Evolutionary conservation across 176 grass and related monocot species (phyloP), one percentile per base, ranked within the genome.

Genomic region (Microstegium vimineum): DNA sequence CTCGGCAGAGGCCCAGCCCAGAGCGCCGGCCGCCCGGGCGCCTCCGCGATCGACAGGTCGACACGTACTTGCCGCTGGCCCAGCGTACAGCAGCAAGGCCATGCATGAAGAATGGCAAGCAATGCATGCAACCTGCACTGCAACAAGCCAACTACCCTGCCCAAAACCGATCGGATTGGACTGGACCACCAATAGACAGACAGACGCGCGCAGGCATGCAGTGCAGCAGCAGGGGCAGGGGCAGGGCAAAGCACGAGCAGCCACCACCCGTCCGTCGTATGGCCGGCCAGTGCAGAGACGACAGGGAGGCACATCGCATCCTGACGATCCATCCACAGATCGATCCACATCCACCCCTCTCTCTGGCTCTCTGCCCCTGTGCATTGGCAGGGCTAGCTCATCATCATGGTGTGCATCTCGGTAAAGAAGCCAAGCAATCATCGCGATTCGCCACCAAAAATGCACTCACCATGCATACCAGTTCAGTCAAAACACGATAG

Each of bases 401-500:
- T 45, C 68, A 85, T 57, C 62, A 74, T 34, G 28, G 43, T 40
- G 45, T 67, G 31, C 25, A 81, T 79, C 54, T 81, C 25, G 38
- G 40, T 27, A 72, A 72, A 15, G 11, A 76, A 2, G 16, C 8
- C 28, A 1, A 17, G 75, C 76, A 62, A 52, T 25, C 87, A 37
- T 51, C 47, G 20, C 62, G 68, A 60, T 46, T 20, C 74, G 76
- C 76, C 82, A 69, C 77, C 77, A 15, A 66, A 90, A 82, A 82
- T 82, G 83, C 66, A 46, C 75, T 76, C 82, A 41, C 31, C 8
- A 8, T 6, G 57, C 43, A 82, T 70, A 73, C 88, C 45, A 82
- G 73, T 86, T 82, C 83, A 42, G 88, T 86, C 88, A 82, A 90
- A 78, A 78, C 78, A 90, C 72, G 45, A 26, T 14, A 14, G 52